Conservation (phyloP, 2,329 filamentous ascomycete genomes). For the Fusarium sp. region DNA sequence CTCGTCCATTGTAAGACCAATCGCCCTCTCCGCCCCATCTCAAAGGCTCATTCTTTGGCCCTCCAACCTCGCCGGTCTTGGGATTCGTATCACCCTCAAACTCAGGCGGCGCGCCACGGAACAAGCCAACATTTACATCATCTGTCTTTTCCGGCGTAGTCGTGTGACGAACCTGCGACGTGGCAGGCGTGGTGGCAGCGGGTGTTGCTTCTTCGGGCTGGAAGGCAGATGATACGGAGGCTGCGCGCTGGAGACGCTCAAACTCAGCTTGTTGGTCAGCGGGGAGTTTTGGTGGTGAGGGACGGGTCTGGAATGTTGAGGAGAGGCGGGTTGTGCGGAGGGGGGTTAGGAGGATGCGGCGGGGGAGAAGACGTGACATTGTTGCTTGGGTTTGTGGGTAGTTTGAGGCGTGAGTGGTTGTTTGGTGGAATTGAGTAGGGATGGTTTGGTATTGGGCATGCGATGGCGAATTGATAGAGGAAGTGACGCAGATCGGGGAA, state of each 20-base stretch:
- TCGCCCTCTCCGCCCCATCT: constrained; percentile 80
- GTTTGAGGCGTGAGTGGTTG: not conserved
- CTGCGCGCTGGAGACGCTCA: constrained; percentile 80
- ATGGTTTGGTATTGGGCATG: not conserved
- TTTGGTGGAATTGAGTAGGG: not conserved
- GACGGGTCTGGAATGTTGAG: constrained; percentile 60
- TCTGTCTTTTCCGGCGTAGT: constrained; percentile 44
- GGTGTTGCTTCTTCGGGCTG: constrained; percentile 43
- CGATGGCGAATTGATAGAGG: constrained; percentile 1
- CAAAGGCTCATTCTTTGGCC: constrained; percentile 96
- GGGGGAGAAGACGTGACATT: constrained; percentile 36
- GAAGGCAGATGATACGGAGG: constrained; percentile 57
- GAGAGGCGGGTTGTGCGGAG: constrained; percentile 44
- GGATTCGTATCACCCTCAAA: constrained; percentile 94
- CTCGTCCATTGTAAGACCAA: constrained; percentile 95
- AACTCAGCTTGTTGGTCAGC: constrained; percentile 91
- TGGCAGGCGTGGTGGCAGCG: constrained; percentile 40
- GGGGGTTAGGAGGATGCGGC: constrained; percentile 26
- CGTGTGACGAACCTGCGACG: constrained; percentile 29
- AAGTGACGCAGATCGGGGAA: constrained; percentile 22
- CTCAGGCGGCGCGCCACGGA: constrained; percentile 84
- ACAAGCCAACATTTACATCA: constrained; percentile 68
- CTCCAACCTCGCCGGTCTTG: constrained; percentile 92
- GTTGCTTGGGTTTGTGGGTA: not conserved
- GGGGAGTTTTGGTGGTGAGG: constrained; percentile 86